Percentiles rank a stretch among this genome's conserved stretches.
Conservation (phyloP, 306 rosid genomes). For the Malus orientalis region DNA sequence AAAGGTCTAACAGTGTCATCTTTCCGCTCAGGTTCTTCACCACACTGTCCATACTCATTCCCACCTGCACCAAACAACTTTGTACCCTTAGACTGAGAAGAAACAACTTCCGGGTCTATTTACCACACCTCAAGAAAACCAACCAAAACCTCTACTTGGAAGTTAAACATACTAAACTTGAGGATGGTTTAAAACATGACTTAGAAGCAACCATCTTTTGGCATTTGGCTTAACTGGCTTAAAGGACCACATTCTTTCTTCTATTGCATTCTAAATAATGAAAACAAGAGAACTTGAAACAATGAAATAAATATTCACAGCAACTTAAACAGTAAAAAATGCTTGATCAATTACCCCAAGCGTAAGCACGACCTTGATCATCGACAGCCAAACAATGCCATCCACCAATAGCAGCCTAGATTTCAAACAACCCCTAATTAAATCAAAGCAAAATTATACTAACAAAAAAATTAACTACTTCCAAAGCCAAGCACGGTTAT, state of each 20-base stretch:
- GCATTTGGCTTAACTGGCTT: neutral
- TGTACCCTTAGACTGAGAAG: conserved; percentile 7
- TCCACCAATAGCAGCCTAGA: conserved; percentile 96
- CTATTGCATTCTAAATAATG: neutral
- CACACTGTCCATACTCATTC: conserved; percentile 97
- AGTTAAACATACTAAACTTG: neutral
- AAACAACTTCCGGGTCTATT: neutral
- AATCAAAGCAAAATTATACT: neutral
- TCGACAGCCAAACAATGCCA: conserved; percentile 99
- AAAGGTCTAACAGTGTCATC: conserved; percentile 70
- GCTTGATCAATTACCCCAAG: conserved; percentile 62
- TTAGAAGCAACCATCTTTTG: neutral
- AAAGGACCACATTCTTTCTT: neutral
- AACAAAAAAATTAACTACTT: neutral
- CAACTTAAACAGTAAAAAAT: neutral
- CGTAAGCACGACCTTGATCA: conserved; percentile 92
- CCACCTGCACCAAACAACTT: conserved; percentile 58
- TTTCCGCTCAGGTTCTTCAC: conserved; percentile 94
- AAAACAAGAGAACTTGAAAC: neutral
- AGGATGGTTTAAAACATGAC: neutral
- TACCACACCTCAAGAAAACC: neutral
- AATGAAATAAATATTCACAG: neutral
- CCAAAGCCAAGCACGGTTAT: neutral
- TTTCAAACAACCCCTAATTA: neutral
- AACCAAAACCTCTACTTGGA: neutral